Conservation (phyloP, 1,284 basidiomycete species). For the Leccinum discolor region DNA sequence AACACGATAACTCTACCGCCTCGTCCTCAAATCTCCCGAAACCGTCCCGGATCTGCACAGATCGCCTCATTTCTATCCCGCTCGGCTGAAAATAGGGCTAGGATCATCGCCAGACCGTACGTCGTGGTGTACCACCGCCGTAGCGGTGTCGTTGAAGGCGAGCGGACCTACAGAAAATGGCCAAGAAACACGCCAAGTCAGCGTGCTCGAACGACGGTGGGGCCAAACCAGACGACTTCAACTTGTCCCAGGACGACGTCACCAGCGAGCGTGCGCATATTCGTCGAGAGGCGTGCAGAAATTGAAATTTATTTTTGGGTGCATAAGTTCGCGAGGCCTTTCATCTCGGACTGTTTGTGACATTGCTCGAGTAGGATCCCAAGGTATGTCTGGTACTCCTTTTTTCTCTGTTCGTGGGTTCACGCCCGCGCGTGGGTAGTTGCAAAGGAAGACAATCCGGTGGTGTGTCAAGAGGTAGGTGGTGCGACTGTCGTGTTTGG, state of each 20-base stretch:
- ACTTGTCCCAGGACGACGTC: constrained; percentile 16
- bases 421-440: constrained; percentile 34
- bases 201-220: neutral
- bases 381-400: constrained; percentile 43
- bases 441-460: constrained; percentile 73
- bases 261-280: constrained; percentile 32
- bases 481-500: neutral
- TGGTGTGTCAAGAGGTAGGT: constrained; percentile 73
- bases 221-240: constrained; percentile 7
- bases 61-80: constrained; percentile 37
- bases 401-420: neutral
- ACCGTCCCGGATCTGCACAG: constrained; percentile 61
- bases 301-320: too few relatives aligned
- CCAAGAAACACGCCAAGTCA: constrained; percentile 18
- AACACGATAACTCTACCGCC: constrained; percentile 1
- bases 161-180: constrained; percentile 11
- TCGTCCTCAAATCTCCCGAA: constrained; percentile 52
- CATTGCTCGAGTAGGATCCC: constrained; percentile 76
- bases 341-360: constrained; percentile 50
- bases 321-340: constrained; percentile 69
- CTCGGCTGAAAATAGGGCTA: neutral
- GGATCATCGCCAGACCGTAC: neutral
- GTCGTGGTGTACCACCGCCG: too few relatives aligned
- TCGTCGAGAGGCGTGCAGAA: too few relatives aligned
- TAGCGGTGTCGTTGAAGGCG: too few relatives aligned